phyloP scores from a whole-genome alignment of 2,329 filamentous ascomycete genomes.

The Neonectria punicea region DNA sequence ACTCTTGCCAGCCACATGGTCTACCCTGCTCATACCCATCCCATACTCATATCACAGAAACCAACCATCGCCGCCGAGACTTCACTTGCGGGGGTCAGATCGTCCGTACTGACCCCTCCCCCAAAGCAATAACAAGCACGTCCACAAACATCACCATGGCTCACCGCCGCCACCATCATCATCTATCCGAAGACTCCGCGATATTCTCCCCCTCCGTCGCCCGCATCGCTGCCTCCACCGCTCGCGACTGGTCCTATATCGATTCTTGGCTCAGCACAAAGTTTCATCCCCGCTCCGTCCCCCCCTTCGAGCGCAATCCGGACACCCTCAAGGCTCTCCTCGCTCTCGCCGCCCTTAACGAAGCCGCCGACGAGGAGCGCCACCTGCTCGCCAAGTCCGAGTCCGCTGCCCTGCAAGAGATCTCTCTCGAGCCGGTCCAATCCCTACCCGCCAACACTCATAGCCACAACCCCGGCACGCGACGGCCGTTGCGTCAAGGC shows the following conservation, averaged over 20 bases:
- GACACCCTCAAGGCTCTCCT: constrained; percentile 83
- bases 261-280: constrained; percentile 83
- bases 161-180: constrained; percentile 37
- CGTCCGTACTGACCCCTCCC: not conserved
- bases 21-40: not conserved
- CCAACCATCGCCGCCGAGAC: not conserved
- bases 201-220: constrained; percentile 76
- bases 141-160: constrained; percentile 30
- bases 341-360: constrained; percentile 78
- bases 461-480: not conserved
- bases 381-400: constrained; percentile 68
- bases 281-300: constrained; percentile 71
- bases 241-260: constrained; percentile 91
- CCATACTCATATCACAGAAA: not conserved
- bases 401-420: constrained; percentile 65
- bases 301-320: constrained; percentile 85
- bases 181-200: constrained; percentile 51
- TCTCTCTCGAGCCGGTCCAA: constrained; percentile 46
- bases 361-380: constrained; percentile 78
- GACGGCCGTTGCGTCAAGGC: constrained; percentile 45
- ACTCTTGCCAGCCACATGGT: too few relatives aligned
- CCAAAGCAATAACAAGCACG: not conserved
- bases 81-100: not conserved
- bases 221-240: constrained; percentile 81
- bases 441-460: constrained; percentile 34